Conservation (phyloP, 768 basidiomycete species). For the Udeniomyces megalosporus region DNA sequence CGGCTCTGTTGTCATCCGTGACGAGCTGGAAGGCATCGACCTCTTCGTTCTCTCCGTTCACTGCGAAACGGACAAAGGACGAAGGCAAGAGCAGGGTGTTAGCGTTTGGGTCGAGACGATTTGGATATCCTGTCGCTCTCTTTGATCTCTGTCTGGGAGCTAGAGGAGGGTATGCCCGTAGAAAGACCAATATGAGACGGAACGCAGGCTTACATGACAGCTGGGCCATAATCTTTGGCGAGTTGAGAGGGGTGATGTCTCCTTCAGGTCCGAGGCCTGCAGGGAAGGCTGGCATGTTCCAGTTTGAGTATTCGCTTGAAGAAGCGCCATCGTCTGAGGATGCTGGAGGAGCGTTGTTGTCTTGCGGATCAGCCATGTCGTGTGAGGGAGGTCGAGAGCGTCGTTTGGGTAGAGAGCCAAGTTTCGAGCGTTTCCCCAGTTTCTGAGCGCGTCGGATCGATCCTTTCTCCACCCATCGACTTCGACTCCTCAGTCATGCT, state of each 20-base stretch:
- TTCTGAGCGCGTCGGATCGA: too few relatives aligned
- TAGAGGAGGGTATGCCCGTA: background rate
- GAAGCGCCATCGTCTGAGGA: too few relatives aligned
- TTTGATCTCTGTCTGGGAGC: background rate
- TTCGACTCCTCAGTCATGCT: too few relatives aligned
- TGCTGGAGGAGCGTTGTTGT: too few relatives aligned
- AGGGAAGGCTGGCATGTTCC: too few relatives aligned
- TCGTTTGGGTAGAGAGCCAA: too few relatives aligned
- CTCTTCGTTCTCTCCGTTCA: conserved; percentile 14
- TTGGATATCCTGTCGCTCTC: too few relatives aligned
- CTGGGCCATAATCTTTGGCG: conserved; percentile 11
- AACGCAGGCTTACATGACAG: background rate
- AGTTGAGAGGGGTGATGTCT: conserved; percentile 14
- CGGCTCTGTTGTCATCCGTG: conserved; percentile 51
- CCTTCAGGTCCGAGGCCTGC: background rate
- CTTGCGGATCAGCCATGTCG: too few relatives aligned
- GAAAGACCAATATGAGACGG: background rate
- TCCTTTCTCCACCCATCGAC: too few relatives aligned
- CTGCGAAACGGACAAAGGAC: background rate
- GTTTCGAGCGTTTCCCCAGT: too few relatives aligned
- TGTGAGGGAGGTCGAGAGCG: too few relatives aligned
- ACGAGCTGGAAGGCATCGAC: conserved; percentile 29
- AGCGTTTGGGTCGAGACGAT: background rate
- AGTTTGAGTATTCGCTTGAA: too few relatives aligned
- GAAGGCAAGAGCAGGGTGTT: background rate